These are phyloP conservation scores for Binderoboletus segoi DNA, from an alignment of 1,284 basidiomycete genomes.

Conservation along the genomic window DNA sequence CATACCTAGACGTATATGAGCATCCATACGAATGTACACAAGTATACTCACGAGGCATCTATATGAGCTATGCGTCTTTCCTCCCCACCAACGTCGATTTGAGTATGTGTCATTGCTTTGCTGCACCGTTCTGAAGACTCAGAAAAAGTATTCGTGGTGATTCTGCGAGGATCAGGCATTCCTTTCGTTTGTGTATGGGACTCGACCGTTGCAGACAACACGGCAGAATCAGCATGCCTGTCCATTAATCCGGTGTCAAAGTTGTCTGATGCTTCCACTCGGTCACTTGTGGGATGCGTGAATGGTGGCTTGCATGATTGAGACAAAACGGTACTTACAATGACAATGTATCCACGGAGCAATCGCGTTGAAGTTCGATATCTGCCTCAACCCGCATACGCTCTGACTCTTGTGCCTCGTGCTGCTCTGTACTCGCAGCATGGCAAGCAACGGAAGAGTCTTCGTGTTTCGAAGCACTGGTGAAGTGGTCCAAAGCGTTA, in stretches of 20 bases:
- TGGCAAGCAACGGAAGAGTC: background rate
- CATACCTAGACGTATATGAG: slow-evolving; percentile 8
- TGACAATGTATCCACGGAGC: background rate
- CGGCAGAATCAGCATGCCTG: background rate
- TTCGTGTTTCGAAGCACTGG: background rate
- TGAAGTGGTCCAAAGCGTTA: background rate
- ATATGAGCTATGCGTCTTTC: background rate
- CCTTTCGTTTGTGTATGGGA: background rate
- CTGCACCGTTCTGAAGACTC: background rate
- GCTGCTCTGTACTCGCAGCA: background rate
- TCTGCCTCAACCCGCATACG: background rate
- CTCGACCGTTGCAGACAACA: background rate
- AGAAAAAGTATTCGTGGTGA: background rate
- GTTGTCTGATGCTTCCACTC: background rate
- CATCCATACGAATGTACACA: background rate
- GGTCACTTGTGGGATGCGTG: background rate
- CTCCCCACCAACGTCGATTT: background rate
- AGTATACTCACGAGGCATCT: slow-evolving; percentile 3
- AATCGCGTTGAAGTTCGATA: background rate
- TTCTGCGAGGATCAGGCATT: background rate
- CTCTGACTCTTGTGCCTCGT: background rate
- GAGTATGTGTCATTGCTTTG: background rate
- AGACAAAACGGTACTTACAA: slow-evolving; percentile 4
- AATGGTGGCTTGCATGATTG: background rate
- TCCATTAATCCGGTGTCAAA: too few species aligned